Conservation (phyloP, 805 yeast genomes). For the Zygosaccharomyces siamensis region DNA sequence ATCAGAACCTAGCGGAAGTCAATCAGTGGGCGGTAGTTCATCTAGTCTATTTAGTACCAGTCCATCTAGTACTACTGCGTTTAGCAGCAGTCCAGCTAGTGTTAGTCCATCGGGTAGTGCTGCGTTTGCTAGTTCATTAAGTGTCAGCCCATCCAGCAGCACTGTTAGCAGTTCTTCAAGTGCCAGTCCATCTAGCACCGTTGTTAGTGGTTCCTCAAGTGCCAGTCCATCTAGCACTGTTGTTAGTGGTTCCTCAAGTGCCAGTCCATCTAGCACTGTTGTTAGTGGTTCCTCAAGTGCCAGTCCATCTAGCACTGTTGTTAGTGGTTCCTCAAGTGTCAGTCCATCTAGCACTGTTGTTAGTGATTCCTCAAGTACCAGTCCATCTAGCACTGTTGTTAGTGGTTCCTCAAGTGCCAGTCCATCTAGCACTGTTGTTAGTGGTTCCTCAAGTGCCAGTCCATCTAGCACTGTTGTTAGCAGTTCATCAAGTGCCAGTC, state of each 20-base stretch:
- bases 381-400: background rate
- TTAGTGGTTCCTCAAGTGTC: too few relatives aligned
- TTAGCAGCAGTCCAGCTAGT: too few relatives aligned
- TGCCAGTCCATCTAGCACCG: background rate
- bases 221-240: background rate
- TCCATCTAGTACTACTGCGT: background rate
- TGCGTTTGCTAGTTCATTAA: background rate
- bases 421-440: background rate
- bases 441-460: background rate
- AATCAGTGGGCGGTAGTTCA: background rate
- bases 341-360: constrained; percentile 4
- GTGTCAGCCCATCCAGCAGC: constrained; percentile 1
- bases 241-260: background rate
- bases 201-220: background rate
- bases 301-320: constrained; percentile 18
- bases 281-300: too few relatives aligned
- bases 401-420: too few relatives aligned
- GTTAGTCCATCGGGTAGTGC: background rate
- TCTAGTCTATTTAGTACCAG: background rate
- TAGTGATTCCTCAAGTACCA: background rate
- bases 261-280: background rate
- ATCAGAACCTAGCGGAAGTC: background rate
- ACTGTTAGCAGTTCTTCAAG: background rate
- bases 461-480: background rate
- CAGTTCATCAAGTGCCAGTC: background rate